phyloP scores from a whole-genome alignment of 148 eudicot genomes.

The Rhododendron vialii region DNA sequence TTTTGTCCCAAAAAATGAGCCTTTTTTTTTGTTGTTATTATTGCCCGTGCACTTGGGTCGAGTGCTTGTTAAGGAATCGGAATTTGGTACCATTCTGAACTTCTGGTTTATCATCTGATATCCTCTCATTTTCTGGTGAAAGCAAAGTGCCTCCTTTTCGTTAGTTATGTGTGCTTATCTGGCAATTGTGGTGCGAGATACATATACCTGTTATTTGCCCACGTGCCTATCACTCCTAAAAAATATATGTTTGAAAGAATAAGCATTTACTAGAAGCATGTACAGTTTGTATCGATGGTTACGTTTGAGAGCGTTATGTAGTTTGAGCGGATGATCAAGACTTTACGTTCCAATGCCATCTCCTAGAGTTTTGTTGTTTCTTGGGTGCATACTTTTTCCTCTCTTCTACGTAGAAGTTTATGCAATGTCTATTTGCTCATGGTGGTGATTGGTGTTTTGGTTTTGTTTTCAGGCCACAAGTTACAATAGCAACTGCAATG shows the following conservation, averaged over 20 bases:
- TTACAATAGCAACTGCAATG: conserved; percentile 61
- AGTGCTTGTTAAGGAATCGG: not conserved
- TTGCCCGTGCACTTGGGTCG: not conserved
- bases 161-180: not conserved
- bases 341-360: not conserved
- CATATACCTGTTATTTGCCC: not conserved
- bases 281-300: not conserved
- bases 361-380: not conserved
- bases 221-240: not conserved
- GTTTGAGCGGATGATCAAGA: not conserved
- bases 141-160: not conserved
- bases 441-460: conserved; percentile 3
- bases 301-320: not conserved
- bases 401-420: not conserved
- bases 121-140: not conserved
- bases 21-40: not conserved
- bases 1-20: not conserved
- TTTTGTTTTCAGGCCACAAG: conserved; percentile 54
- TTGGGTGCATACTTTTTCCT: not conserved
- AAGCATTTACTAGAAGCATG: not conserved
- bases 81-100: not conserved
- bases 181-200: not conserved
- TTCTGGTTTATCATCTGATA: conserved; percentile 1
- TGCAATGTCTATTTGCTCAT: not conserved
- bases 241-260: too few species aligned